Evolutionary conservation across 495 filamentous ascomycete species (phyloP), one percentile per base, ranked within the genome.

Genomic region (Astrothelium subdiscretum): DNA sequence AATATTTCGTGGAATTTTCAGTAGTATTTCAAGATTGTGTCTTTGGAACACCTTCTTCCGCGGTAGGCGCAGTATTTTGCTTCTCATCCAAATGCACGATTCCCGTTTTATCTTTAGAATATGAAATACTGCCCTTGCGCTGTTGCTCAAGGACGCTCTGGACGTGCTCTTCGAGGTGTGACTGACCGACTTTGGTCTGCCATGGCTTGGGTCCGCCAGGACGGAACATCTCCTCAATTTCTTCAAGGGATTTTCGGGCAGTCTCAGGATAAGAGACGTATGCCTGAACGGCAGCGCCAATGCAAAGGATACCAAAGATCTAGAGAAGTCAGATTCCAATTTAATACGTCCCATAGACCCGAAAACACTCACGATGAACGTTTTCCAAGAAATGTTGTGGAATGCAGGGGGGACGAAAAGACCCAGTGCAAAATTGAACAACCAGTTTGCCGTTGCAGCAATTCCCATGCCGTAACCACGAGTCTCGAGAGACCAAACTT

Each of bases 211-310:
- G 78, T 0, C 78, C 83, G 2, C 77, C 80, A 12, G 75, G 72
- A 32, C 71, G 72, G 65, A 90, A 91, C 72, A 90, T 68, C 20
- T 77, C 42, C 66, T 82, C 79, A 20, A 90, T 80, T 71, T 90
- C 88, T 71, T 92, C 88, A 13, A 90, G 79, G 0, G 83, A 83
- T 72, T 87, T 85, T 22, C 82, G 78, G 22, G 79, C 81, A 0
- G 87, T 91, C 74, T 92, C 87, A 0, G 87, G 87, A 64, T 87
- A 90, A 3, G 81, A 80, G 60, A 90, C 73, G 71, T 77, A 90
- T 32, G 85, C 81, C 64, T 88, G 85, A 32, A 81, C 73, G 0
- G 83, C 80, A 60, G 85, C 85, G 2, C 72, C 78, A 0, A 84
- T 70, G 65, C 86, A 90, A 22, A 91, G 80, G 0, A 85, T 79